phyloP scores from a whole-genome alignment of 2,329 filamentous ascomycete genomes.

The Aspergillus intermedius region DNA sequence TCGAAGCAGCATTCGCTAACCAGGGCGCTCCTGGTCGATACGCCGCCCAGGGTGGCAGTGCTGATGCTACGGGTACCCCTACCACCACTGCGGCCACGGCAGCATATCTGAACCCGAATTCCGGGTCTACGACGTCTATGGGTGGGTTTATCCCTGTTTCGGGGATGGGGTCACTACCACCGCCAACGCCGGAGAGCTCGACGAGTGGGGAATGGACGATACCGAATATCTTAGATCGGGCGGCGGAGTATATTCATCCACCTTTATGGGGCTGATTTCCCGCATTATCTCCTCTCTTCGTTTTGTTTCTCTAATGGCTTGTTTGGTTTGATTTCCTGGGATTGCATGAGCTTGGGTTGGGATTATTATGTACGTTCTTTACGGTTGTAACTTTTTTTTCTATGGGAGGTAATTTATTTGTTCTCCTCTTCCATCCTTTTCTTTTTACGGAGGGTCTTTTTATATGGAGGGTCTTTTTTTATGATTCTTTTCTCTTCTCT shows the following conservation, averaged over 20 bases:
- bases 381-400: background rate
- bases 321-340: background rate
- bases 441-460: background rate
- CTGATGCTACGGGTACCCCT: conserved; percentile 7
- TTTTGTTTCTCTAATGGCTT: background rate
- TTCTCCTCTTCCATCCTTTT: background rate
- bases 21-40: conserved; percentile 9
- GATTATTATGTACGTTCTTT: background rate
- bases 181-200: conserved; percentile 44
- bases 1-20: conserved; percentile 34
- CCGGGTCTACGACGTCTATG: conserved; percentile 6
- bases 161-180: conserved; percentile 31
- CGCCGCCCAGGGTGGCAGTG: too few relatives aligned
- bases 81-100: conserved; percentile 10
- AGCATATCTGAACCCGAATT: conserved; percentile 14
- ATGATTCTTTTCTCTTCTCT: background rate
- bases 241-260: conserved; percentile 44
- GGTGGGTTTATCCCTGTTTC: background rate
- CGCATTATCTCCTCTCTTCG: background rate
- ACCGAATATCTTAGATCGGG: conserved; percentile 40
- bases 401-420: background rate
- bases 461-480: too few relatives aligned
- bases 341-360: background rate
- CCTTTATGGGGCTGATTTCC: conserved; percentile 35
- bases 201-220: conserved; percentile 42